phyloP scores from a whole-genome alignment of 164 flowering plant species.

The Amborella trichopoda region DNA sequence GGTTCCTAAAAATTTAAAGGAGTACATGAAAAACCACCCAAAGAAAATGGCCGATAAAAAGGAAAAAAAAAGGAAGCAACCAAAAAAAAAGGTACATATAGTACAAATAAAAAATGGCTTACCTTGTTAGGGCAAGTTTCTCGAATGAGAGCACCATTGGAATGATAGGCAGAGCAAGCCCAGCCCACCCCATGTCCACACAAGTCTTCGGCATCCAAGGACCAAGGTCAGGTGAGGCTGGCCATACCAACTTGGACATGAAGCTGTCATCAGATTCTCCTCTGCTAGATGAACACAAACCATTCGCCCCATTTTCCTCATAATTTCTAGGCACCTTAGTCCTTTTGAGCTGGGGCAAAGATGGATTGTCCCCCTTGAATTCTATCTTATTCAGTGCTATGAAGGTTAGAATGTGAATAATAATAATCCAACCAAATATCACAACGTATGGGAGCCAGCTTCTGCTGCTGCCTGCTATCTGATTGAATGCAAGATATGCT shows the following conservation, averaged over 20 bases:
- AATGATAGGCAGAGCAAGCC: slow-evolving; percentile 12
- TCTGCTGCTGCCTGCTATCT: slow-evolving; percentile 8
- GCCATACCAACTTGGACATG: neutral
- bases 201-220: slow-evolving; percentile 8
- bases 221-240: slow-evolving; percentile 1
- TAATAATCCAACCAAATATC: slow-evolving; percentile 10
- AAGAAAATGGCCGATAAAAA: no score
- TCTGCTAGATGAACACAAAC: slow-evolving; percentile 2
- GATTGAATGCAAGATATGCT: slow-evolving; percentile 15
- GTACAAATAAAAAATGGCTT: no score
- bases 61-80: no score
- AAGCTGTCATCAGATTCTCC: neutral
- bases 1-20: no score
- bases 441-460: slow-evolving; percentile 17
- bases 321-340: slow-evolving; percentile 4
- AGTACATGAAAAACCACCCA: no score
- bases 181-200: slow-evolving; percentile 9
- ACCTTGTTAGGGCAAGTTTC: slow-evolving; percentile 15
- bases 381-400: slow-evolving; percentile 15
- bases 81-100: no score
- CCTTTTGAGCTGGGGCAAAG: slow-evolving; percentile 17
- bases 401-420: slow-evolving; percentile 15
- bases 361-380: slow-evolving; percentile 10
- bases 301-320: slow-evolving; percentile 4
- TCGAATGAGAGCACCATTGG: slow-evolving; percentile 14